Evolutionary conservation across 2,329 filamentous ascomycete species (phyloP).

Genomic region (Metarhizium guizhouense): DNA sequence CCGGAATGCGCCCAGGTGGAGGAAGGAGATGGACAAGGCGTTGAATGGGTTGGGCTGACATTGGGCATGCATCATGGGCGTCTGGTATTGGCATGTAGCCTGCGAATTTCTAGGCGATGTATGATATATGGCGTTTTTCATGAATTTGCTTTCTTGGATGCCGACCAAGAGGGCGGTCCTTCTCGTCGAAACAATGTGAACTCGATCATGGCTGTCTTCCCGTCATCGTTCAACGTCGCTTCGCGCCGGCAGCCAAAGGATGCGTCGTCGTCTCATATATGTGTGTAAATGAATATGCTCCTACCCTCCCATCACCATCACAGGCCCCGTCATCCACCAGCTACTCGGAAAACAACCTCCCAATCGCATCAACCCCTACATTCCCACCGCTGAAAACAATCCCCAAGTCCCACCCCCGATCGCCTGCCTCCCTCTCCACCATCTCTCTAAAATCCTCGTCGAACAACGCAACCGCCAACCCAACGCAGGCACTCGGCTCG

Average conservation of each 20-base stretch:
- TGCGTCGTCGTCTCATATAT: too few species aligned
- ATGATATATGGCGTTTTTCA: too few species aligned
- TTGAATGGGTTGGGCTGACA: slow-evolving; percentile 14
- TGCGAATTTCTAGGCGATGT: too few species aligned
- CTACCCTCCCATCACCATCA: not conserved
- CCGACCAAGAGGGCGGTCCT: not conserved
- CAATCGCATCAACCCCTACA: slow-evolving; percentile 44
- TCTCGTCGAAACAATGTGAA: not conserved
- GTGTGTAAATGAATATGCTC: not conserved
- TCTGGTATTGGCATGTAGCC: slow-evolving; percentile 1
- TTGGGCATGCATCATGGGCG: not conserved
- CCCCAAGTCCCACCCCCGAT: slow-evolving; percentile 63
- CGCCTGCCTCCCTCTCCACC: slow-evolving; percentile 62
- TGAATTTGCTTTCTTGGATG: too few species aligned
- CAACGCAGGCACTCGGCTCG: slow-evolving; percentile 82
- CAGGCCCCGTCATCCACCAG: not conserved
- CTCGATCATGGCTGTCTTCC: too few species aligned
- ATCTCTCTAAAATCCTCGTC: slow-evolving; percentile 72
- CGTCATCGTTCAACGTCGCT: too few species aligned
- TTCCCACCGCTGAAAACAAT: slow-evolving; percentile 54
- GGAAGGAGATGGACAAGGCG: slow-evolving; percentile 49
- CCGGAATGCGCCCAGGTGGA: slow-evolving; percentile 54
- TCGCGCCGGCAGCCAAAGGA: too few species aligned
- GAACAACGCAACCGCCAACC: slow-evolving; percentile 71
- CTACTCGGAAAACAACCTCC: slow-evolving; percentile 33